These are phyloP conservation scores for Suillus spraguei DNA, from an alignment of 768 basidiomycete species.

Conservation along the genomic window DNA sequence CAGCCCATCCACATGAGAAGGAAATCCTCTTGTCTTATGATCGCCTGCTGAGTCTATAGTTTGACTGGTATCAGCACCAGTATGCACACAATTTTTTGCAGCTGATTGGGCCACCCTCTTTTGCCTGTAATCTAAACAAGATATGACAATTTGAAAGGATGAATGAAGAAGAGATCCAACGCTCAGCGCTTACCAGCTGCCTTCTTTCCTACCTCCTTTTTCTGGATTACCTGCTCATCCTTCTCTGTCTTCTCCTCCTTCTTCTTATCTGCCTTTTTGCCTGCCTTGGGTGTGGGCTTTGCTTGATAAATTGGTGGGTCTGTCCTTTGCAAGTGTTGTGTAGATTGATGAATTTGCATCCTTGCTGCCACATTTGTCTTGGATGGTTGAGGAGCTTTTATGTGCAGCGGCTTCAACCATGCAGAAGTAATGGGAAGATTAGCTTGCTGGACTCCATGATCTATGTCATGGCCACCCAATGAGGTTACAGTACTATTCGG, in stretches of 20 bases:
- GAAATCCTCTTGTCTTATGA: not conserved
- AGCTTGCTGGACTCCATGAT: not conserved
- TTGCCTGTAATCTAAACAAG: not conserved
- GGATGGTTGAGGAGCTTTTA: not conserved
- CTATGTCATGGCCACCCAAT: not conserved
- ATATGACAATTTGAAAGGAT: not conserved
- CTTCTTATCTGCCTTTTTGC: not conserved
- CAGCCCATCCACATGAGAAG: not conserved
- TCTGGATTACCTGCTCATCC: not conserved
- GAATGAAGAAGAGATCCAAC: not conserved
- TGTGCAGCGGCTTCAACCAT: not conserved
- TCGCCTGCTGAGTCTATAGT: not conserved
- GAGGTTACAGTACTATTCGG: not conserved
- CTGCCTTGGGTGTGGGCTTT: not conserved
- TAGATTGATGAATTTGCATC: not conserved
- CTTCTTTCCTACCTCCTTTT: not conserved
- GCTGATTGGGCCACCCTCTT: not conserved
- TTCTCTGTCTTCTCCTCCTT: not conserved
- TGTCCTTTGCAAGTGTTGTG: not conserved
- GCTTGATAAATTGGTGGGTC: not conserved
- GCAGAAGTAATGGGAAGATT: not conserved
- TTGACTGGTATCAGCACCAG: not conserved
- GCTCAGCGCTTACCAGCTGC: not conserved
- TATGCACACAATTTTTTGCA: not conserved
- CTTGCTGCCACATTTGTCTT: not conserved